These are phyloP conservation scores for Pseudomonodictys pantanalensis DNA, from an alignment of 495 filamentous ascomycete species.

Conservation along the genomic window DNA sequence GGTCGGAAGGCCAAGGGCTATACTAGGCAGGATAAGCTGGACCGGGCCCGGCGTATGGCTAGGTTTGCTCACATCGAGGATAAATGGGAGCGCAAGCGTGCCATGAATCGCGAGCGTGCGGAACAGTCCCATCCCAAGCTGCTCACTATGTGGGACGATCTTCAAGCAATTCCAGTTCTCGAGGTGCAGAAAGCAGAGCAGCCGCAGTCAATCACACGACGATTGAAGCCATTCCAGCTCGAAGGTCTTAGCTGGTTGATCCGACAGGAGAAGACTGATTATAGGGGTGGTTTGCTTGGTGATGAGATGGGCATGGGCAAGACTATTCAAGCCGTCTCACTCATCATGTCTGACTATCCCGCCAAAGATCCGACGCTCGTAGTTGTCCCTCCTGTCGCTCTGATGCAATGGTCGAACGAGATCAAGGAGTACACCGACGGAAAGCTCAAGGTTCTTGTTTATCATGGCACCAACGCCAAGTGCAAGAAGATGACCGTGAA, in stretches of 20 bases:
- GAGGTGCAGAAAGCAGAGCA: constrained; percentile 66
- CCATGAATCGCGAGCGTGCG: constrained; percentile 61
- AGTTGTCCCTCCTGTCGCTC: constrained; percentile 86
- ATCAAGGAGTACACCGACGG: constrained; percentile 89
- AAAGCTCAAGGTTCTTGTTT: constrained; percentile 81
- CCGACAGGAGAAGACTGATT: constrained; percentile 77
- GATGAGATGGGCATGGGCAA: constrained; percentile 99
- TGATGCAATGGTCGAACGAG: constrained; percentile 96
- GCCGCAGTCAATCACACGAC: constrained; percentile 72
- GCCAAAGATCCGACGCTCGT: constrained; percentile 79
- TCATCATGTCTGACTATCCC: constrained; percentile 96
- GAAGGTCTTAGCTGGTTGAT: constrained; percentile 94
- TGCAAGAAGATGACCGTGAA: constrained; percentile 68
- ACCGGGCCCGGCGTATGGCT: not conserved
- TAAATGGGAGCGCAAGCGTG: constrained; percentile 37
- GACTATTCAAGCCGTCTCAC: constrained; percentile 93
- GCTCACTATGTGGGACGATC: constrained; percentile 75
- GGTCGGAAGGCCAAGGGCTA: constrained; percentile 5
- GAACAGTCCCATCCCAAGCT: constrained; percentile 75
- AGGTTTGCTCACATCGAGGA: constrained; percentile 32
- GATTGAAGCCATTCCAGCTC: constrained; percentile 86
- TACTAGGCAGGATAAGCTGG: constrained; percentile 2
- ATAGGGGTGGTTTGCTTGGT: constrained; percentile 83
- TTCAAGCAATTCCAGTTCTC: constrained; percentile 65
- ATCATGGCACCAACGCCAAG: constrained; percentile 81